A percentile compares a stretch with the other conserved stretches of the same genome.
These are phyloP conservation scores for Simplicillium aogashimaense DNA, from an alignment of 2,329 filamentous ascomycete genomes.

Conservation along the genomic window DNA sequence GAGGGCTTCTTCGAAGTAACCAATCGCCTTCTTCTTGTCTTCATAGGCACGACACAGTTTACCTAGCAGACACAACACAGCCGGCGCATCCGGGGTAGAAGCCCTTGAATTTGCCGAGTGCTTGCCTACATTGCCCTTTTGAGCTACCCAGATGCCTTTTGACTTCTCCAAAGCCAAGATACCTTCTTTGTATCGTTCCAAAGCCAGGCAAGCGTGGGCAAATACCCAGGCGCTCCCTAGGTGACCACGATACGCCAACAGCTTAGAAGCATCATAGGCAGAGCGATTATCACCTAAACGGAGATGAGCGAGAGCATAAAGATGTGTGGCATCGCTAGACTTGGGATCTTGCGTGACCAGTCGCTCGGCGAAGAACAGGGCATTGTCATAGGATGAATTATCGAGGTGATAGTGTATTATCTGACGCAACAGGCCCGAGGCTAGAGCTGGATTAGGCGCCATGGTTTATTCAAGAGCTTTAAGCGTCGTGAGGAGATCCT, in stretches of 20 bases:
- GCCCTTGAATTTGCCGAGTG: conserved; percentile 69
- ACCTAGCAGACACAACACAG: conserved; percentile 73
- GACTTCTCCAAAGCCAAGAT: conserved; percentile 77
- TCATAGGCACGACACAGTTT: conserved; percentile 81
- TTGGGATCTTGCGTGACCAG: conserved; percentile 76
- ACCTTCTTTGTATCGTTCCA: conserved; percentile 74
- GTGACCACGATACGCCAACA: conserved; percentile 63
- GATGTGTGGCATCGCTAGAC: conserved; percentile 69
- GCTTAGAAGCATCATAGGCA: conserved; percentile 74
- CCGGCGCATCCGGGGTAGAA: conserved; percentile 71
- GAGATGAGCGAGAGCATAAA: conserved; percentile 77
- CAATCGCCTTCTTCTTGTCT: conserved; percentile 71
- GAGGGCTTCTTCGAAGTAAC: conserved; percentile 79
- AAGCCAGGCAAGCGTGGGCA: conserved; percentile 74
- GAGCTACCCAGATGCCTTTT: conserved; percentile 63
- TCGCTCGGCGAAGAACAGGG: conserved; percentile 85
- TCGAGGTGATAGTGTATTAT: conserved; percentile 66
- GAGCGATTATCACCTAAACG: conserved; percentile 75
- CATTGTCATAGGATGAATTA: conserved; percentile 80
- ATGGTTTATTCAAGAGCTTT: conserved; percentile 22
- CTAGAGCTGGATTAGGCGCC: conserved; percentile 41
- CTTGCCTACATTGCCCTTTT: conserved; percentile 64
- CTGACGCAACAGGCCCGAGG: conserved; percentile 46
- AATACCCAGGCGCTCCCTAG: conserved; percentile 85
- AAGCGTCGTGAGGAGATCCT: not conserved